Conservation (phyloP, 371 early-diverging fungal species). For the Mucor irregularis region DNA sequence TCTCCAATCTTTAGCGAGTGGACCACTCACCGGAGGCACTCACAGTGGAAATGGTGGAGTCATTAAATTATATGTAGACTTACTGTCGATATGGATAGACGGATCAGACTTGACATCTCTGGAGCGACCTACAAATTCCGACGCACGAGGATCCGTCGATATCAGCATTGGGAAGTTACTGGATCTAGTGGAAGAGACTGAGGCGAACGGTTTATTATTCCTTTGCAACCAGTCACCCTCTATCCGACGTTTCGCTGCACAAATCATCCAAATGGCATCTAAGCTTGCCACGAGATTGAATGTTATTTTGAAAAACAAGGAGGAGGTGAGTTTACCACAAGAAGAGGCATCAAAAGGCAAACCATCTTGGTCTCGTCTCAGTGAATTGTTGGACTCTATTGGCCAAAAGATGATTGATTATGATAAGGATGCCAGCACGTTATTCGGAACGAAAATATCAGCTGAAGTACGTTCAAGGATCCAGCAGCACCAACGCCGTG, state of each 20-base stretch:
- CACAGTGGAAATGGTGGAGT: conserved; percentile 29
- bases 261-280: conserved; percentile 61
- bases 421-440: not conserved
- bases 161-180: conserved; percentile 32
- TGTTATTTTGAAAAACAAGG: conserved; percentile 5
- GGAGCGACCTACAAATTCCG: conserved; percentile 4
- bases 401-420: conserved; percentile 52
- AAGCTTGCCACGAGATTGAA: conserved; percentile 51
- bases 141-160: conserved; percentile 7
- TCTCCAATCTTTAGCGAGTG: conserved; percentile 43
- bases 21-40: conserved; percentile 25
- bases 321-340: no score
- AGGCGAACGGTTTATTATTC: conserved; percentile 75
- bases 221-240: conserved; percentile 63
- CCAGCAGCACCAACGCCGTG: conserved; percentile 54
- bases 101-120: conserved; percentile 30
- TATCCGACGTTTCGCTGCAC: conserved; percentile 60
- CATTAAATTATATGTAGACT: conserved; percentile 42
- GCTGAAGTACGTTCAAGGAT: conserved; percentile 48
- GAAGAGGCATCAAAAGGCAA: not conserved
- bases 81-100: conserved; percentile 43
- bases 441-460: conserved; percentile 46
- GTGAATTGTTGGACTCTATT: conserved; percentile 34
- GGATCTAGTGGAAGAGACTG: conserved; percentile 68
- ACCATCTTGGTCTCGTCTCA: conserved; percentile 3